Base-by-base conservation (phyloP, 176 grass and related monocot species). In the Lolium perenne region DNA sequence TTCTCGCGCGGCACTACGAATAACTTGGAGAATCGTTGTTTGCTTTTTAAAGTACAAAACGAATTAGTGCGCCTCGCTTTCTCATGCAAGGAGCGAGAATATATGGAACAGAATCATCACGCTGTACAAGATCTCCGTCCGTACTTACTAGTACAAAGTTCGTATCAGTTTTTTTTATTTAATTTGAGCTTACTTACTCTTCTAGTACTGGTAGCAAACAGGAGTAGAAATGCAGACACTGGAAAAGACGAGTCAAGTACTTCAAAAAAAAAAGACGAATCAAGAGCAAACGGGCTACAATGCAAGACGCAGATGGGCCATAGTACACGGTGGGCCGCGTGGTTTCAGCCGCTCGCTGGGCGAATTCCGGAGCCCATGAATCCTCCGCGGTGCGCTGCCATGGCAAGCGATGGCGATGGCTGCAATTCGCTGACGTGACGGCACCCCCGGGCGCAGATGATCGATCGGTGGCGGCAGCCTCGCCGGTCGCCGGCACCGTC, bases 401-500 rank as follows among this genome's bases (percentile, higher is more conserved):
- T 58, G 56, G 18, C 56, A 8, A 20, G 56, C 18, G 56, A 21
- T 20, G 56, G 56, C 18, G 56, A 21, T 20, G 7, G 56, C 18
- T 20, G 54, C 54, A 56, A 18, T 56, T 56, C 54, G 54, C 50
- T 50, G 83, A 76, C 51, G 72, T 18, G 79, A 90, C 68, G 50
- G 71, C 40, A 35, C 51, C 20, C 29, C 32, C 2, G 58, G 1
- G 43, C 7, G 38, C 21, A 15, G 41, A 5, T 21, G 48, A 74
- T 23, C 67, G 38, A 70, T 40, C 17, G 17, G 67, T 0, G 67
- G 41, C 0, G 67, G 41, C 41, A 43, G 41, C 67, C 17, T 70
- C 15, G 32, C 18, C 8, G 38, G 17, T 21, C 60, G 45, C 81
- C 88, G 71, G 84, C 84, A 80, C 38, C 18, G 38, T 75, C 89